Base-by-base conservation (phyloP, 2,329 filamentous ascomycete genomes). In the Cadophora gregata region DNA sequence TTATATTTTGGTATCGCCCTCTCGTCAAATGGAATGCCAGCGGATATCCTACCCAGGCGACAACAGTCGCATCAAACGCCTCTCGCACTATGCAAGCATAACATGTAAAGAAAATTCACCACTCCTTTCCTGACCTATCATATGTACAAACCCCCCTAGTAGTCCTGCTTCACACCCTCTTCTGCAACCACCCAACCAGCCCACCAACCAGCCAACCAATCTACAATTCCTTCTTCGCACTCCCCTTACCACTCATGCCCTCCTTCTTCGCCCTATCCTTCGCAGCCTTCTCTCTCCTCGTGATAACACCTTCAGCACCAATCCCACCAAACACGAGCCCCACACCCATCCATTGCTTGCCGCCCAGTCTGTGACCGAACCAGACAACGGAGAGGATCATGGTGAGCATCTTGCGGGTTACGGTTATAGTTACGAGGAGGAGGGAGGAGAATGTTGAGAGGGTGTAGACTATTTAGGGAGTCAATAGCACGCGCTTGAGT, bases 351-450 rank as follows among this genome's bases (percentile, higher is more conserved):
- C 94, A 97, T 81, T 99, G 96, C 85, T 95, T 96, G n/a, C 83
- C 81, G 31, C 88, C 91, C 59, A 99, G 85, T 70, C 86, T 87
- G 79, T 99, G 96, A 31, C 96, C 96, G 78, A 98, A 99, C 81
- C 93, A 93, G 68, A 98, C 83, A 31, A 99, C 96, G 63, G 93
- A 97, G 61, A 98, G 85, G 67, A 98, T 93, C 96, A 99, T 99
- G 72, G 95, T 98, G 78, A 98, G 87, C 96, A 99, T 99, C 83
- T 99, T 99, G 76, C 96, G 87, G 55, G 96, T 99, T 55, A 99
- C 96, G 1, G 93, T 99, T 2, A 99, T 94, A 4, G 96, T 98
- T 51, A 98, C 95, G 59, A 99, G 88, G 61, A 98, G 85, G 59
- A 99, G 86, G 10, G 91, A 96, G 10, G 92, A 96, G 81, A 98